A percentile compares a stretch with the other conserved stretches of the same genome.
Conservation (phyloP, 257 asterid species). For the Gentiana straminea region DNA sequence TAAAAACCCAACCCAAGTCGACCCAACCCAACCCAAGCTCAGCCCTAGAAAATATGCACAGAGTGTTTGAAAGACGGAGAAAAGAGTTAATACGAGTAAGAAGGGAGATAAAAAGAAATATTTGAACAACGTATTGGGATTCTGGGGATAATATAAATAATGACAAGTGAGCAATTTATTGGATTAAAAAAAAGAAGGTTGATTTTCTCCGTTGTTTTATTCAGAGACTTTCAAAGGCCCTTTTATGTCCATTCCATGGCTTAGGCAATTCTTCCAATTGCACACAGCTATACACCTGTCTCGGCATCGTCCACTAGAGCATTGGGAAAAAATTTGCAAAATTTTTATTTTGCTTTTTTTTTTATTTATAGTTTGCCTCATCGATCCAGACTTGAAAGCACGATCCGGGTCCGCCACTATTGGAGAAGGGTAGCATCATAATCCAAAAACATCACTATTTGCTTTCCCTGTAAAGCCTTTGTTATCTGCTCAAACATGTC, state of each 20-base stretch:
- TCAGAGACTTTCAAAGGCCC: slow-evolving; percentile 58
- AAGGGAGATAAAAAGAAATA: too few species aligned
- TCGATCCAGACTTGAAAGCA: slow-evolving; percentile 67
- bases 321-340: slow-evolving; percentile 58
- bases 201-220: slow-evolving; percentile 15
- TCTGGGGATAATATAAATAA: too few species aligned
- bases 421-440: slow-evolving; percentile 79
- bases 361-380: slow-evolving; percentile 44
- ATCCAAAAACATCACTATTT: slow-evolving; percentile 58
- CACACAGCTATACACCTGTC: slow-evolving; percentile 55
- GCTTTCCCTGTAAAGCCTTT: slow-evolving; percentile 21
- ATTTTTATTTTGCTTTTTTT: slow-evolving; percentile 6
- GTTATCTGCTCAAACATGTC: slow-evolving; percentile 29
- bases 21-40: too few species aligned
- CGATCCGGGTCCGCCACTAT: slow-evolving; percentile 60
- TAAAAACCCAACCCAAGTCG: too few species aligned
- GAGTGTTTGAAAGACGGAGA: too few species aligned
- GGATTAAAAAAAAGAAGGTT: neutral
- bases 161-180: too few species aligned
- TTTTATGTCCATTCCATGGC: slow-evolving; percentile 96
- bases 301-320: slow-evolving; percentile 82
- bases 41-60: too few species aligned
- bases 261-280: slow-evolving; percentile 59
- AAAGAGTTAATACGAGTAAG: too few species aligned
- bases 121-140: too few species aligned